Evolutionary conservation across 2,329 filamentous ascomycete genomes (phyloP).

Genomic region (Gnomoniopsis smithogilvyi): DNA sequence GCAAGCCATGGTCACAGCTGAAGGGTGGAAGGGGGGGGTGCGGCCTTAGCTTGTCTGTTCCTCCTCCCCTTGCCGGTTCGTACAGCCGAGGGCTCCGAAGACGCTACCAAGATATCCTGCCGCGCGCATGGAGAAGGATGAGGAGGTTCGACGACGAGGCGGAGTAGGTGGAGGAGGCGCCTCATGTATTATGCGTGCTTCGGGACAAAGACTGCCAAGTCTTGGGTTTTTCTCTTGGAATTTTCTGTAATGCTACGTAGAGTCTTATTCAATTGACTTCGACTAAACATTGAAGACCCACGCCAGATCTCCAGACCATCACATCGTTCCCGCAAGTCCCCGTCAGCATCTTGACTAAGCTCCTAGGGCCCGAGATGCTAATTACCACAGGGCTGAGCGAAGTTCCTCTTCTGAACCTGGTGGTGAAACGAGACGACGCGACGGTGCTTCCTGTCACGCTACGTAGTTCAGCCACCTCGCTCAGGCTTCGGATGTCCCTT

Average conservation of each 20-base stretch:
- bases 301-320: conserved; percentile 9
- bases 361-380: neutral
- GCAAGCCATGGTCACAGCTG: neutral
- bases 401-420: neutral
- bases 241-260: too few relatives aligned
- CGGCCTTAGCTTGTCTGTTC: neutral
- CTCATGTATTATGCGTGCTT: neutral
- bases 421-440: neutral
- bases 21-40: neutral
- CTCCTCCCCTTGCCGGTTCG: neutral
- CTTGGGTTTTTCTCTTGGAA: too few relatives aligned
- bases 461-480: neutral
- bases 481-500: neutral
- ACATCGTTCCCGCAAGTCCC: conserved; percentile 7
- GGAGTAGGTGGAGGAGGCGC: too few relatives aligned
- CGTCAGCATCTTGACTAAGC: conserved; percentile 4
- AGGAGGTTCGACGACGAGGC: too few relatives aligned
- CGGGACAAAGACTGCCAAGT: neutral
- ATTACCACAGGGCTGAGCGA: conserved; percentile 15
- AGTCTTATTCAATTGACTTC: neutral
- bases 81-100: neutral
- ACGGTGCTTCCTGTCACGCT: neutral
- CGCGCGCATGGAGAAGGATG: too few relatives aligned
- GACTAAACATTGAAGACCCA: neutral
- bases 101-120: neutral